Evolutionary conservation across 83 land plant genomes (phyloP).

Genomic region (Picea abies): DNA sequence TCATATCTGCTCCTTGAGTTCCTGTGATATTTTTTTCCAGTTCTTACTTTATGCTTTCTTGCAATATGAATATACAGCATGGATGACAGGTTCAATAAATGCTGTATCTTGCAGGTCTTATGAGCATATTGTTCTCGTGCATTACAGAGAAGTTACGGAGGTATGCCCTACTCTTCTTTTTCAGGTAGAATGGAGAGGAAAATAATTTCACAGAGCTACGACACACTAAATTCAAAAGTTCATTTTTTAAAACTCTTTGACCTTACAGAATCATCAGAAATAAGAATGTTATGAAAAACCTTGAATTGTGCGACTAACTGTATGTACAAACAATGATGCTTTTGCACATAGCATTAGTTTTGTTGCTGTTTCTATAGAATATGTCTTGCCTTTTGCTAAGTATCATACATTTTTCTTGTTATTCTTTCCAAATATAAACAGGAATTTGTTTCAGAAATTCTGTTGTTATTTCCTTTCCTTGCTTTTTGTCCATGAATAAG

Average conservation of each 20-base stretch:
- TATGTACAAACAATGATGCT: background rate
- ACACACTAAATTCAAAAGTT: background rate
- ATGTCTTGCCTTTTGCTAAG: background rate
- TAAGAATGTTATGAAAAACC: too few relatives aligned
- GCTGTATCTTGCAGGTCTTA: slow-evolving; percentile 44
- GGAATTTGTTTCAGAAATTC: background rate
- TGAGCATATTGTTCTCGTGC: slow-evolving; percentile 81
- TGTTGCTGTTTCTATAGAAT: background rate
- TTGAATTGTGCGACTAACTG: background rate
- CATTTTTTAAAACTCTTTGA: background rate
- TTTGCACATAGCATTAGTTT: background rate
- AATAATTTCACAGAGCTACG: background rate
- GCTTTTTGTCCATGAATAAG: background rate
- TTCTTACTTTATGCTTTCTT: background rate
- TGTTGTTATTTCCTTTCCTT: background rate
- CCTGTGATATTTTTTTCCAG: background rate
- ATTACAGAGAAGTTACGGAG: slow-evolving; percentile 67
- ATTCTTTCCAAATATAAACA: background rate
- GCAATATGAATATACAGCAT: background rate
- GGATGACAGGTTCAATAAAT: background rate
- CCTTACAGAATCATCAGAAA: background rate
- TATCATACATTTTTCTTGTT: background rate
- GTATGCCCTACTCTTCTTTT: slow-evolving; percentile 19
- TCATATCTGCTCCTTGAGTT: background rate
- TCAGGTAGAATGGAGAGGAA: too few relatives aligned